Base-by-base conservation (phyloP, 768 basidiomycete genomes). In the Boletus reticuloceps region DNA sequence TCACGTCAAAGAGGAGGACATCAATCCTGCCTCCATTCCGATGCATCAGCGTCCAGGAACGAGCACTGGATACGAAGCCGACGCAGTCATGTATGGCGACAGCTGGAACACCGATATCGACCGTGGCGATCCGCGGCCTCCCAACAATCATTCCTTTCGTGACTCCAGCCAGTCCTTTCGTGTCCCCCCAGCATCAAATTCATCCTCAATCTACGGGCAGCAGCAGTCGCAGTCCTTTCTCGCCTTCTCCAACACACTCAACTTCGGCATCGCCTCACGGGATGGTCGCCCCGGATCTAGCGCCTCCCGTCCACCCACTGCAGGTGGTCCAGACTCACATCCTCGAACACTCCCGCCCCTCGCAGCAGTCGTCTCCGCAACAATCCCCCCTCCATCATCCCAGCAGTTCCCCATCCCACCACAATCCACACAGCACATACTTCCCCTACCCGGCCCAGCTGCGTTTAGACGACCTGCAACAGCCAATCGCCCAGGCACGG, bases 131-230 rank as follows among this genome's bases (percentile, higher is more conserved):
- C 63, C 72, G 50, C 70, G 77, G 46, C 72, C 73, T 58, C 63
- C 68, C 66, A 75, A 68, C 64, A 76, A 63, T 46, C 84, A 85
- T 83, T 87, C 85, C 83, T 86, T 86, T 86, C 85, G 83, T 81
- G 83, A 83, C 78, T 76, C 83, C 81, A 75, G 79, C 82, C 86
- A 87, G 83, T 87, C 86, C 86, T 87, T 87, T 86, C 86, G 83
- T 84, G 78, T 72, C 80, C 78, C 80, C 70, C 67, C 78, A 61
- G 57, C 75, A 68, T 69, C 77, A 53, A 59, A 74, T 65, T 25
- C 74, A 64, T 61, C 78, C 70, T 53, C 73, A 68, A 62, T 74
- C 69, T 69, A 46, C 68, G 72, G 65, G 51, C 75, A 67, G 54
- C 74, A 72, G 66, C 78, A 76, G 67, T 74, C 73, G 76, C 85